Evolutionary conservation across 2,329 filamentous ascomycete genomes (phyloP).

Genomic region (Alternaria novae-zelandiae): DNA sequence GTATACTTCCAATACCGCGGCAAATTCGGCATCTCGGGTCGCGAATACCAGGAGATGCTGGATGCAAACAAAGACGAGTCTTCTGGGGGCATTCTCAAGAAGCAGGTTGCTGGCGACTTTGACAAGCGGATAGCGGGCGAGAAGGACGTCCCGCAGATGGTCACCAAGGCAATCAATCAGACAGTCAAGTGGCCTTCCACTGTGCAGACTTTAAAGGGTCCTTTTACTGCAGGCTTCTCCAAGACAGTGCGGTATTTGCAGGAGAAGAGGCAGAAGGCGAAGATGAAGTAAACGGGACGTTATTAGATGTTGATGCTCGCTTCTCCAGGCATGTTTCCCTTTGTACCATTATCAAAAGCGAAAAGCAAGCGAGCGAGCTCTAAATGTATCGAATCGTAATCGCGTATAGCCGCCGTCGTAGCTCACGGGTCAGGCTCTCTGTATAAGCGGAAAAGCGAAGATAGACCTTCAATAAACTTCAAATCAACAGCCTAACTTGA

Average conservation of each 20-base stretch:
- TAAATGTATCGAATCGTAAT: constrained; percentile 12
- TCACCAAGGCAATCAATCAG: constrained; percentile 79
- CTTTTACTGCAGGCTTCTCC: constrained; percentile 76
- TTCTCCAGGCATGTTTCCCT: constrained; percentile 6
- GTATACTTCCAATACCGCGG: constrained; percentile 95
- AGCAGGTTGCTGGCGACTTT: constrained; percentile 80
- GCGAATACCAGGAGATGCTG: constrained; percentile 86
- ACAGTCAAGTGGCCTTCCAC: constrained; percentile 94
- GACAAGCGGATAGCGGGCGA: constrained; percentile 84
- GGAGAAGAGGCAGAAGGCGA: constrained; percentile 70
- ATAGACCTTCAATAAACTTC: background rate
- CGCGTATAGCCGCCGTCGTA: constrained; percentile 18
- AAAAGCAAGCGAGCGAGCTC: constrained; percentile 10
- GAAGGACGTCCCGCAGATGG: constrained; percentile 70
- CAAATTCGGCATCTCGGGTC: constrained; percentile 83
- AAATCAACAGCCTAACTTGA: background rate
- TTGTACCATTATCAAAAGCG: constrained; percentile 26
- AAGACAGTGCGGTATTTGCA: constrained; percentile 76
- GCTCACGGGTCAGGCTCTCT: constrained; percentile 34
- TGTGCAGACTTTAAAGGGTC: constrained; percentile 82
- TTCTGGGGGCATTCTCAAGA: constrained; percentile 66
- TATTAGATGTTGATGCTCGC: background rate
- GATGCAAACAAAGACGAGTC: constrained; percentile 74
- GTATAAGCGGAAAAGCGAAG: constrained; percentile 8
- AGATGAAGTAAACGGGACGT: constrained; percentile 26